Percentiles rank a stretch among this genome's conserved stretches.
These are phyloP conservation scores for Hymenoscyphus linearis DNA, from an alignment of 2,329 filamentous ascomycete species.

Conservation along the genomic window DNA sequence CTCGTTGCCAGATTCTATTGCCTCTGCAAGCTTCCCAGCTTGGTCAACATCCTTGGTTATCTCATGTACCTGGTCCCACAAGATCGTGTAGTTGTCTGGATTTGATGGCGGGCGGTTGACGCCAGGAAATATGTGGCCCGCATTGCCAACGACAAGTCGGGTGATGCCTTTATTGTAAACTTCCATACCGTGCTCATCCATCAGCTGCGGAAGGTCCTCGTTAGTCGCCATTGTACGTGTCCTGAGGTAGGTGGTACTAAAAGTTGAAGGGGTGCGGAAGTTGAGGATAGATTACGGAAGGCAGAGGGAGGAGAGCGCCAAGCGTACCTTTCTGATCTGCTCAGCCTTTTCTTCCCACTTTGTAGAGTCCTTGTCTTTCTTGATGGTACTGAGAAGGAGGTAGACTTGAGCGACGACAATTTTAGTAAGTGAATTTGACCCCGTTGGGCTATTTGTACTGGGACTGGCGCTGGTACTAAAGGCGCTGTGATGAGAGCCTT, in stretches of 20 bases:
- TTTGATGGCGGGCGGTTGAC: conserved; percentile 67
- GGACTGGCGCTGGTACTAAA: conserved; percentile 33
- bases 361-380: conserved; percentile 82
- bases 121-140: conserved; percentile 81
- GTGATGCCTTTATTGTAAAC: conserved; percentile 95
- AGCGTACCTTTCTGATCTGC: conserved; percentile 80
- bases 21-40: conserved; percentile 86
- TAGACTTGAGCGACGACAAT: conserved; percentile 95
- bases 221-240: neutral
- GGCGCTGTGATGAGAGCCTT: conserved; percentile 42
- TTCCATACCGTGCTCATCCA: conserved; percentile 99
- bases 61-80: conserved; percentile 81
- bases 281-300: neutral
- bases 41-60: conserved; percentile 75
- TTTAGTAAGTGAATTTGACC: conserved; percentile 68
- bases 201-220: conserved; percentile 52
- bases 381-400: conserved; percentile 87
- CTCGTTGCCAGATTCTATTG: conserved; percentile 83
- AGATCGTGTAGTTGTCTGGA: conserved; percentile 75
- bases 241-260: neutral
- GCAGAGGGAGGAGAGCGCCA: neutral
- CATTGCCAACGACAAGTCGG: conserved; percentile 86
- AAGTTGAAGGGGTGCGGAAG: neutral
- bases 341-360: conserved; percentile 93
- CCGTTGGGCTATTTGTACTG: conserved; percentile 37